These are phyloP conservation scores for Trichomonascaceae sp. DNA, from an alignment of 1,139 yeast genomes.

Conservation along the genomic window DNA sequence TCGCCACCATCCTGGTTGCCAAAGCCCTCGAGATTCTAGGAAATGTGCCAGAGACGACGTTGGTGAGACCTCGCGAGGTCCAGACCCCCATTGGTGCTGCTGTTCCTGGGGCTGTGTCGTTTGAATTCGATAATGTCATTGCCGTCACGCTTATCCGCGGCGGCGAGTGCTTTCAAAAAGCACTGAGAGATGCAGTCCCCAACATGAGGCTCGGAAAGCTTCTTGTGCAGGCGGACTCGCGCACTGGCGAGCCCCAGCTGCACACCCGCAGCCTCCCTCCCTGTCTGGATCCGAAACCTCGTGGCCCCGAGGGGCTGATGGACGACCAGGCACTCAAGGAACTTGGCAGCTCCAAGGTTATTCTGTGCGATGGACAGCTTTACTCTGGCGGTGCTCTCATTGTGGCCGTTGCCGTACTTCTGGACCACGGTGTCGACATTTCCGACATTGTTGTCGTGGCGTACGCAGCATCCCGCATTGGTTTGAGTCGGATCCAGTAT, in stretches of 20 bases:
- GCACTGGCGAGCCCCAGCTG: constrained; percentile 87
- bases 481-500: constrained; percentile 56
- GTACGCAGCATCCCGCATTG: constrained; percentile 69
- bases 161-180: constrained; percentile 81
- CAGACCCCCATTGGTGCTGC: constrained; percentile 34
- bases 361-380: constrained; percentile 76
- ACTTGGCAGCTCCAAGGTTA: constrained; percentile 31
- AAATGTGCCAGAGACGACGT: constrained; percentile 13
- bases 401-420: constrained; percentile 81
- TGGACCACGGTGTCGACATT: constrained; percentile 65
- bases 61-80: constrained; percentile 14
- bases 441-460: constrained; percentile 55
- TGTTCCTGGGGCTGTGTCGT: constrained; percentile 33
- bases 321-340: constrained; percentile 8
- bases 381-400: constrained; percentile 89
- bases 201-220: constrained; percentile 71
- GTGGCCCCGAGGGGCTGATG: constrained; percentile 9
- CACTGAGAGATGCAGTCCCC: constrained; percentile 64
- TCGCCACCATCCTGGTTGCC: constrained; percentile 57
- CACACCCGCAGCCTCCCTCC: constrained; percentile 59
- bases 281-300: constrained; percentile 15
- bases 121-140: constrained; percentile 35
- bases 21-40: constrained; percentile 33
- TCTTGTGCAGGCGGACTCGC: constrained; percentile 73
- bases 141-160: constrained; percentile 78